Evolutionary conservation across 2,329 filamentous ascomycete species (phyloP), one percentile per base, ranked within the genome.

Genomic region (Madurella fahalii): DNA sequence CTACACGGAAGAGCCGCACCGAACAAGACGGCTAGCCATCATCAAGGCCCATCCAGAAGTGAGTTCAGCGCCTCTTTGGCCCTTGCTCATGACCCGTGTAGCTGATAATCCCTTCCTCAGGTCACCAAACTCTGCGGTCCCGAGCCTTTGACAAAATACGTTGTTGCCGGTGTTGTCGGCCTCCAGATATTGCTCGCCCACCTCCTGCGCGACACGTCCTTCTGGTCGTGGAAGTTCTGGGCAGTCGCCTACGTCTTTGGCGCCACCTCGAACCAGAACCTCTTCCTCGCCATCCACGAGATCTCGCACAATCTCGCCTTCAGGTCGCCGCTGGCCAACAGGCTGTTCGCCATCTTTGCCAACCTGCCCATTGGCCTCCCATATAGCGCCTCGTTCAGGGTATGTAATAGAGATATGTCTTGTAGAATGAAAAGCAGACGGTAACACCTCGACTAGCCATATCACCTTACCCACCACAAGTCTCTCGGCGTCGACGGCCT

Each of bases 381-480:
- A 5, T 99, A 99, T 70, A 96, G 90, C 69, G 94, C 94, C 61
- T 93, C 91, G 0, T 99, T 99, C 77, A 81, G 94, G 67, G 87
- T 90, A 76, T n/a, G 53, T 8, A 32, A 9, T 40, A 16, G 32
- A 9, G 39, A 9, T 12, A 12, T 12, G 18, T 31, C 20, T 16
- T 7, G 4, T 3, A 25, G 4, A 7, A 25, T 25, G 25, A 4
- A 25, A 18, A 37, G 40, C 32, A 13, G 41, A 47, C 15, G 41
- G 48, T 51, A n/a, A 53, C 56, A 18, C 47, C 39, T 15, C 34
- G 32, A 9, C n/a, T 62, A 90, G 82, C 94, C 94, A 4, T 99
- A 99, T 77, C 94, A 99, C 70, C 84, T 99, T 40, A 99, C 94
- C 1, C 94, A 99, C 75, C 94, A 99, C 82, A 99, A 99, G 77